Percentiles rank a stretch among this genome's conserved stretches.
phyloP scores from a whole-genome alignment of 202 grass and related monocot genomes.

The Saccharum hybrid region DNA sequence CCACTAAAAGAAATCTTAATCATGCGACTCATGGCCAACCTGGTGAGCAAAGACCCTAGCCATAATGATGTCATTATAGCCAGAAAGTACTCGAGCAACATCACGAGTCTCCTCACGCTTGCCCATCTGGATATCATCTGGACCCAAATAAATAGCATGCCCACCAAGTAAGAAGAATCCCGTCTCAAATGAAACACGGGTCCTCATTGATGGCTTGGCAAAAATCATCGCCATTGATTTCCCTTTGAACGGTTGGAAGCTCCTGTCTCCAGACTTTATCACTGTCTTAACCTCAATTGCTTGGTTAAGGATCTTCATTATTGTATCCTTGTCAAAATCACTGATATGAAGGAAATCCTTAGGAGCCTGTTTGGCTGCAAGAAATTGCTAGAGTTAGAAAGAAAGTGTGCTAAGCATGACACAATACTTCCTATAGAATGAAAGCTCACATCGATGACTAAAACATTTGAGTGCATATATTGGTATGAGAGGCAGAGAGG shows the following conservation, averaged over 20 bases:
- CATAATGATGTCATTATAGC: constrained; percentile 98
- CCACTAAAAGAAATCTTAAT: neutral
- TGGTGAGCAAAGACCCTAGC: constrained; percentile 89
- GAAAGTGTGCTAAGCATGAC: neutral
- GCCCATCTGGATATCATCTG: constrained; percentile 98
- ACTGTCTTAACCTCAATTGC: constrained; percentile 79
- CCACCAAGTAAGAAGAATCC: constrained; percentile 96
- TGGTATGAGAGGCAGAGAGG: neutral
- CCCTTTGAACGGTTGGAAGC: constrained; percentile 90
- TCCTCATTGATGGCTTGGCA: constrained; percentile 97
- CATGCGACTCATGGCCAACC: constrained; percentile 50
- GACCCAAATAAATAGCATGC: constrained; percentile 91
- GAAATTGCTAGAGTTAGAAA: constrained; percentile 23
- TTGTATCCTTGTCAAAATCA: constrained; percentile 94
- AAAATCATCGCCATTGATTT: constrained; percentile 99
- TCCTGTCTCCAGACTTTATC: constrained; percentile 91
- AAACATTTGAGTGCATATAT: constrained; percentile 8
- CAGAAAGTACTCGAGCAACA: constrained; percentile 92
- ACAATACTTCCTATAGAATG: neutral
- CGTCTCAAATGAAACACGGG: constrained; percentile 96
- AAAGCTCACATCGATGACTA: neutral
- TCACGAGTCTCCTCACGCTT: constrained; percentile 96
- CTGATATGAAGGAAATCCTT: constrained; percentile 95
- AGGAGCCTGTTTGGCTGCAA: constrained; percentile 60
- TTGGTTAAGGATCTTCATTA: constrained; percentile 75